Conservation (phyloP, 2,329 filamentous ascomycete genomes). For the Colletotrichum tamarilloi region DNA sequence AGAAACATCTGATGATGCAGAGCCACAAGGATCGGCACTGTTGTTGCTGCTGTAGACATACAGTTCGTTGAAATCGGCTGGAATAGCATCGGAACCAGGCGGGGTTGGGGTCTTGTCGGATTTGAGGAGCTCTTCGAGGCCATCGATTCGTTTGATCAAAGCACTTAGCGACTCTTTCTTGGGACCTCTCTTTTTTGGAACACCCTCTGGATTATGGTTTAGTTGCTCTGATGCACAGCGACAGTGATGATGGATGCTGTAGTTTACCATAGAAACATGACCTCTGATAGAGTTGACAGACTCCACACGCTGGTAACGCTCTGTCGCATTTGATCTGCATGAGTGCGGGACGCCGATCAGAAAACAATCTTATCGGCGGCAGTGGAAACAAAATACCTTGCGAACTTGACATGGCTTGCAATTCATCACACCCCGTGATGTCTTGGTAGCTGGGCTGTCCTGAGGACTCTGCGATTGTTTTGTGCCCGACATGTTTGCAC, state of each 20-base stretch:
- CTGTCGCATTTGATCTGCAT: constrained; percentile 34
- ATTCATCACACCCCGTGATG: constrained; percentile 22
- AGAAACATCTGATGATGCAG: constrained; percentile 21
- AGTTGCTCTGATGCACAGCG: neutral
- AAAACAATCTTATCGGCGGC: constrained; percentile 12
- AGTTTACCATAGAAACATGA: constrained; percentile 29
- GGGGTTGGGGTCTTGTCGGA: constrained; percentile 27
- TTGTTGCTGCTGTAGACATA: neutral
- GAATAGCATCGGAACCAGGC: constrained; percentile 10
- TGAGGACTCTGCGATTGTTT: constrained; percentile 23
- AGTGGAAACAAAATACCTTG: constrained; percentile 13
- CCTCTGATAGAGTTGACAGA: constrained; percentile 31
- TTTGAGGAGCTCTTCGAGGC: constrained; percentile 31
- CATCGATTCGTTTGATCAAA: constrained; percentile 28
- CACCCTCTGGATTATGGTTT: neutral
- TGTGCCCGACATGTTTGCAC: constrained; percentile 23
- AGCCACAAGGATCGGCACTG: constrained; percentile 1
- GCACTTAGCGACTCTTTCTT: constrained; percentile 31
- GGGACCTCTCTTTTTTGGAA: constrained; percentile 21
- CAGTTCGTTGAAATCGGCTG: constrained; percentile 1
- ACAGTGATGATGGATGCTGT: neutral
- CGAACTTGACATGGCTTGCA: constrained; percentile 30
- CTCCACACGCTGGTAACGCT: constrained; percentile 29
- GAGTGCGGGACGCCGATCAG: constrained; percentile 23
- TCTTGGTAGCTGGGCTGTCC: constrained; percentile 12